phyloP scores from a whole-genome alignment of 495 filamentous ascomycete species.

The Lophiostoma macrostomum region DNA sequence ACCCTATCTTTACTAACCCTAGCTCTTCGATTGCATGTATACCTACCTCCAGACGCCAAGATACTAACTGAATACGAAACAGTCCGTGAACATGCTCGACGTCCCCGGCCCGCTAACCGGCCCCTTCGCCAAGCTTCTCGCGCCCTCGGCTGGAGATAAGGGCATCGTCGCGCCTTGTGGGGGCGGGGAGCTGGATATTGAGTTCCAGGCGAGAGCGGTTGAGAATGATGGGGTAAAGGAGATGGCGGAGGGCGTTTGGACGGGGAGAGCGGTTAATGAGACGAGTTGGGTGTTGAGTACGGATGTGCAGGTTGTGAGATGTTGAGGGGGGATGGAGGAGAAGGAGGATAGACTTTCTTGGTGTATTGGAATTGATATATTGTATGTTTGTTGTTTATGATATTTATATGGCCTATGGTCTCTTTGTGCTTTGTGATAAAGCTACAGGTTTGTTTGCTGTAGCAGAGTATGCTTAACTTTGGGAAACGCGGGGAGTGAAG shows the following conservation, averaged over 20 bases:
- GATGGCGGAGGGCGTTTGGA: not conserved
- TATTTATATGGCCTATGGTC: too few species aligned
- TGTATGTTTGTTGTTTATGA: too few species aligned
- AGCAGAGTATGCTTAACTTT: too few species aligned
- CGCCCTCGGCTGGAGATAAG: constrained; percentile 10
- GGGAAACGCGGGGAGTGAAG: too few species aligned
- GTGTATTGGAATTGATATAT: too few species aligned
- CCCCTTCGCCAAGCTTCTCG: constrained; percentile 10
- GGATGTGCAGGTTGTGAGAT: constrained; percentile 9
- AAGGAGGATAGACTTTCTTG: too few species aligned
- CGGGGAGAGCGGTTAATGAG: constrained; percentile 2
- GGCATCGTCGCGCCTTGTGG: constrained; percentile 10
- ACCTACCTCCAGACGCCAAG: too few species aligned
- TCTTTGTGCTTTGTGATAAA: too few species aligned
- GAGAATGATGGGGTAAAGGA: not conserved
- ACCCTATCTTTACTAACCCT: too few species aligned
- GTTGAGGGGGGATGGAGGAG: too few species aligned
- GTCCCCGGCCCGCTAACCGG: constrained; percentile 14
- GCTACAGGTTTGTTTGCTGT: too few species aligned
- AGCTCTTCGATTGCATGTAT: too few species aligned
- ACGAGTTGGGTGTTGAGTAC: constrained; percentile 17
- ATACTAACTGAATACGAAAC: constrained; percentile 1
- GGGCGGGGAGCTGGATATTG: constrained; percentile 19
- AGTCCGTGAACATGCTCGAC: constrained; percentile 22
- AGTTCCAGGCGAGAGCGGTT: constrained; percentile 19